phyloP scores from a whole-genome alignment of 257 asterid species.

The Solanum sitiens region DNA sequence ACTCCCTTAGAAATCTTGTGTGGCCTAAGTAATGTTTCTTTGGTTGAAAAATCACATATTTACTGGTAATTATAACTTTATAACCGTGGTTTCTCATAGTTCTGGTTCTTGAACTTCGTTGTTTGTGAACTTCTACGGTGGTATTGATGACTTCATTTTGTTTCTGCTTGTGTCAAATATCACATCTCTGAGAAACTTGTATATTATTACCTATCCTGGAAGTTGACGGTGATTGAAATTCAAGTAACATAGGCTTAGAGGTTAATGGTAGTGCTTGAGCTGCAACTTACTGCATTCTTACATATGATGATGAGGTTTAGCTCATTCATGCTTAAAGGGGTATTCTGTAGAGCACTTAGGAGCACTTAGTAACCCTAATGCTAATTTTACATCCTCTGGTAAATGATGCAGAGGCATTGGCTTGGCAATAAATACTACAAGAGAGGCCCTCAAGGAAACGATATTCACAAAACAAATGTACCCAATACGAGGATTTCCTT shows the following conservation, averaged over 20 bases:
- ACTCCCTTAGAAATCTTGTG: not conserved
- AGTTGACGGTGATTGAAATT: not conserved
- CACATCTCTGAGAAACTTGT: not conserved
- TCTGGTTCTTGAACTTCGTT: not conserved
- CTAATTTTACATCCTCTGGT: not conserved
- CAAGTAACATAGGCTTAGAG: not conserved
- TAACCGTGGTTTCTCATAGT: not conserved
- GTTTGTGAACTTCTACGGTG: not conserved
- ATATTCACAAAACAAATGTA: constrained; percentile 86
- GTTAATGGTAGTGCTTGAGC: not conserved
- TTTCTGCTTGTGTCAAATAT: not conserved
- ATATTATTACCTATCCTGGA: not conserved
- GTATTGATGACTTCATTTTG: not conserved
- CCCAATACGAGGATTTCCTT: constrained; percentile 73
- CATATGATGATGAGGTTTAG: not conserved
- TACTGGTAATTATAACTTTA: not conserved
- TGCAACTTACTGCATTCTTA: not conserved
- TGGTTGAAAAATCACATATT: not conserved
- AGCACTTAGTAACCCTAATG: not conserved
- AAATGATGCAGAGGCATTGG: constrained; percentile 60
- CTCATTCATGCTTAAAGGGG: not conserved
- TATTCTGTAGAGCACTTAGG: not conserved
- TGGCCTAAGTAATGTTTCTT: not conserved
- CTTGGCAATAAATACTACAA: constrained; percentile 61
- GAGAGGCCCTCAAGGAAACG: constrained; percentile 70